phyloP scores from a whole-genome alignment of 2,329 filamentous ascomycete genomes.

The Paraphoma chrysanthemicola region DNA sequence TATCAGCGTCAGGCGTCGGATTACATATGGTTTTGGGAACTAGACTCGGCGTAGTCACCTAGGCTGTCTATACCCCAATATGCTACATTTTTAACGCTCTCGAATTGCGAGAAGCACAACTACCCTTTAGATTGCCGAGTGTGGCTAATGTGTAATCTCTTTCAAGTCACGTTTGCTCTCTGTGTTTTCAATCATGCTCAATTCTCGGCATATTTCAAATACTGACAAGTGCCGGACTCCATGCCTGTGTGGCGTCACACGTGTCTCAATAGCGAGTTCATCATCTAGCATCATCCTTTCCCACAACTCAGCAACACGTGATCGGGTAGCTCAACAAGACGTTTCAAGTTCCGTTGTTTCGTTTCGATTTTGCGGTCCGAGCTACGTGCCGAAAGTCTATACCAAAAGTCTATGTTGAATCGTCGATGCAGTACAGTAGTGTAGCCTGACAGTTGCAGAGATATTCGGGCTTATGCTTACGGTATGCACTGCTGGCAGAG shows the following conservation, averaged over 20 bases:
- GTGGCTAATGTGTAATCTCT: background rate
- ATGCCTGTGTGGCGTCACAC: no score
- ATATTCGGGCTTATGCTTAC: no score
- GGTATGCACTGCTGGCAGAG: background rate
- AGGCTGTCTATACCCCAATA: no score
- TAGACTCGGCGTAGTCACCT: no score
- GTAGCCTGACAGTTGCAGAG: no score
- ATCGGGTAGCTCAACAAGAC: background rate
- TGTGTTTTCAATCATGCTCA: background rate
- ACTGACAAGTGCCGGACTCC: background rate
- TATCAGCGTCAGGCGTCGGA: no score
- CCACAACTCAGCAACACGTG: no score
- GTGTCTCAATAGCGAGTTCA: no score
- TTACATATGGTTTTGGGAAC: no score
- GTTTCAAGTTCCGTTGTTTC: background rate
- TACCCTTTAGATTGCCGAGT: background rate
- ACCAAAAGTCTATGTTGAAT: no score
- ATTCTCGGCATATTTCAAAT: background rate
- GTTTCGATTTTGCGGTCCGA: background rate
- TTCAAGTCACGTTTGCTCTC: background rate
- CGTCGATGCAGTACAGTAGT: no score
- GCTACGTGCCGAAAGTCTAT: background rate
- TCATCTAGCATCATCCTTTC: background rate
- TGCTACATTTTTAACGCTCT: background rate
- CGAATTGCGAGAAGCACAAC: background rate